Base-by-base conservation (phyloP, 768 basidiomycete species). In the Podaxis pistillaris region DNA sequence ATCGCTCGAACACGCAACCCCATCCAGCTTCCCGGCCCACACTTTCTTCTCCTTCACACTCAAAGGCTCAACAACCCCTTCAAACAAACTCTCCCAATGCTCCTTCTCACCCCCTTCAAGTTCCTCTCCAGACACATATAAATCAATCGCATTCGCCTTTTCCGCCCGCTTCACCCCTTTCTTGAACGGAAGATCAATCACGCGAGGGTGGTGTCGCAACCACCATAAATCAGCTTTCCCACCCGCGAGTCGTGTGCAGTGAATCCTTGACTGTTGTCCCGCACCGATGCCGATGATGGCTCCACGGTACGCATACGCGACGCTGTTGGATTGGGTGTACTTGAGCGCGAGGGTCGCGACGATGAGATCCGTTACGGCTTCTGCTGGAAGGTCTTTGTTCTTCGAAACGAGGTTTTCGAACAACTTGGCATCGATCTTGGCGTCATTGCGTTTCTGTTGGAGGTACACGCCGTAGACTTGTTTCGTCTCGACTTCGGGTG, bases 181-280 rank as follows among this genome's bases (percentile, higher is more conserved):
- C 74, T 96, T 98, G 86, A 98, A 99, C 1, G 96, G 93, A 24
- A 99, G 86, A 3, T 83, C 81, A 65, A 98, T 89, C 49, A 97
- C 96, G 51, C 91, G 89, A 1, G 96, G 90, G 77, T 98, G 95
- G 79, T 98, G 95, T 12, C 97, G 89, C 60, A 98, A 83, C 96
- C 97, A 98, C 97, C 97, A 99, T 66, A 94, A 83, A 77, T 99
- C 97, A n/a, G 96, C 95, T 77, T 99, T 98, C 56, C 89, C 86
- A 2, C 97, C 97, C 2, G 97, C 97, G 50, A 99, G 88, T 33
- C 97, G 92, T 15, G 97, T 99, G 79, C 97, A 99, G 80, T 99
- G 97, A 71, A 99, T 99, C 44, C 97, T 92, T 4, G 96, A 98
- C 73, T 98, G 97, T 71, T 98, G 97, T 12, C 96, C 97, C 0